phyloP scores from a whole-genome alignment of 371 early-diverging fungal genomes.

The Zychaea mexicana region DNA sequence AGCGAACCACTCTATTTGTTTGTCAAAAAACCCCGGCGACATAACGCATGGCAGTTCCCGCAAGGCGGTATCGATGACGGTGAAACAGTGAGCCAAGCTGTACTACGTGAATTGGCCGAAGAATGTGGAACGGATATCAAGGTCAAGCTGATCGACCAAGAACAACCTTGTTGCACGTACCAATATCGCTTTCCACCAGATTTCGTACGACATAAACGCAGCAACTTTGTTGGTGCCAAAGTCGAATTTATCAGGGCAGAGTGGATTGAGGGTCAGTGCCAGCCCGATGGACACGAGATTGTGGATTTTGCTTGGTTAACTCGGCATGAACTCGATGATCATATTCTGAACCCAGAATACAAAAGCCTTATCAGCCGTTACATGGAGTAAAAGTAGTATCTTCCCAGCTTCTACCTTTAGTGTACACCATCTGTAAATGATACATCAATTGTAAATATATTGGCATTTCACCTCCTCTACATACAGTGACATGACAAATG shows the following conservation, averaged over 20 bases:
- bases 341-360: slow-evolving; percentile 30
- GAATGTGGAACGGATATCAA: slow-evolving; percentile 76
- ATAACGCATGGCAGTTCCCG: slow-evolving; percentile 80
- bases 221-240: slow-evolving; percentile 31
- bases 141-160: slow-evolving; percentile 72
- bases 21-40: slow-evolving; percentile 63
- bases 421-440: no score
- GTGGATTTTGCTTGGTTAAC: slow-evolving; percentile 88
- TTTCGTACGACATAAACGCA: slow-evolving; percentile 23
- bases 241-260: slow-evolving; percentile 36
- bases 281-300: slow-evolving; percentile 57
- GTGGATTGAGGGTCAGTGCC: slow-evolving; percentile 52
- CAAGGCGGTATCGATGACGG: slow-evolving; percentile 64
- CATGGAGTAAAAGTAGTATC: background rate
- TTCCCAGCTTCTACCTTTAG: no score
- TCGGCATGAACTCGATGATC: slow-evolving; percentile 68
- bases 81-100: slow-evolving; percentile 76
- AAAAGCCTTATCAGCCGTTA: background rate
- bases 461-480: no score
- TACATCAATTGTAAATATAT: no score
- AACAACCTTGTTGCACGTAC: slow-evolving; percentile 72
- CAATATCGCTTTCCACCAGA: slow-evolving; percentile 49
- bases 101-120: slow-evolving; percentile 68
- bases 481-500: no score
- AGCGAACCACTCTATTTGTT: slow-evolving; percentile 64